These are phyloP conservation scores for Dioscorea alata DNA, from an alignment of 106 monocot species.

Conservation along the genomic window DNA sequence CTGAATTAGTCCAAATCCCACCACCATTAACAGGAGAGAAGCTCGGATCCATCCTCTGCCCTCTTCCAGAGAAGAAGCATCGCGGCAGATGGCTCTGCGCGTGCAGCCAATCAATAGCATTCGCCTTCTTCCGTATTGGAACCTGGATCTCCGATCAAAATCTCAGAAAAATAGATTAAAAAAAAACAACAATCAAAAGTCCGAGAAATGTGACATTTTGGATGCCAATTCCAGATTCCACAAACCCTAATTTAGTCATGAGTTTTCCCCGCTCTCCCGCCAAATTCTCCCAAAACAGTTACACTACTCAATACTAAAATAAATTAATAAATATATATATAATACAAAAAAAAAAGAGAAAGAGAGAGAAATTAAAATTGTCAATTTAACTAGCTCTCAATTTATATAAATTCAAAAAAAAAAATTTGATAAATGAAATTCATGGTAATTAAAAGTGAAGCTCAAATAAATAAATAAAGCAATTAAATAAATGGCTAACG, in stretches of 20 bases:
- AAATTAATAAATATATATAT: no score
- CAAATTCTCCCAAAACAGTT: no score
- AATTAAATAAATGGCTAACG: not conserved
- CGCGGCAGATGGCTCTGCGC: constrained; percentile 44
- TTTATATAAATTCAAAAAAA: no score
- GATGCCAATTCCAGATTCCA: not conserved
- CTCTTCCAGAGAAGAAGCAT: constrained; percentile 75
- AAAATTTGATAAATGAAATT: no score
- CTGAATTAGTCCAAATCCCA: not conserved
- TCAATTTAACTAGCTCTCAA: not conserved
- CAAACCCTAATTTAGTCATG: no score
- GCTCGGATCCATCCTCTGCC: not conserved
- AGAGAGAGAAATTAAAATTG: not conserved
- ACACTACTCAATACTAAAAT: no score
- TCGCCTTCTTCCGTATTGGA: constrained; percentile 49
- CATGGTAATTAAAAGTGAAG: not conserved
- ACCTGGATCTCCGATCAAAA: constrained; percentile 31
- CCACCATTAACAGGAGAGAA: not conserved
- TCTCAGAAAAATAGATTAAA: not conserved
- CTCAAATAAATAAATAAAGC: not conserved
- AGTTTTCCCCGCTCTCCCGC: no score
- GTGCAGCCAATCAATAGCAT: constrained; percentile 74
- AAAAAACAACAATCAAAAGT: not conserved
- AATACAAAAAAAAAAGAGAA: not conserved
- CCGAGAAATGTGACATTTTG: not conserved